Percentiles rank a stretch among this genome's conserved stretches.
These are phyloP conservation scores for Lolium rigidum DNA, from an alignment of 176 grass and related monocot species.

Conservation along the genomic window DNA sequence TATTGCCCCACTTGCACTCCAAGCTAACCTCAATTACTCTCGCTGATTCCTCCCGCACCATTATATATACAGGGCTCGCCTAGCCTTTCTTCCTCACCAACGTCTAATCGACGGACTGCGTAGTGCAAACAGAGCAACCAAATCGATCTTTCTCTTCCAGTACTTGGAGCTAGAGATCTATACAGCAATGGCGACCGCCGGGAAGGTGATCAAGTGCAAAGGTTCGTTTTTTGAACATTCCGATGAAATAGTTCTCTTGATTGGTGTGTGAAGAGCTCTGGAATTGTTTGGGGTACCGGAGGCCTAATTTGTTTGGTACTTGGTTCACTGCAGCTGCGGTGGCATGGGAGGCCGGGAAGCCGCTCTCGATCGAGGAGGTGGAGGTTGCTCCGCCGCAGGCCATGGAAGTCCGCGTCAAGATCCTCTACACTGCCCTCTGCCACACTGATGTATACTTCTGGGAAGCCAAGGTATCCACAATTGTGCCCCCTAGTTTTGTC, in stretches of 20 bases:
- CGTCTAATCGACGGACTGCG: neutral
- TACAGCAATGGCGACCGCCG: conserved; percentile 64
- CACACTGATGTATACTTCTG: conserved; percentile 98
- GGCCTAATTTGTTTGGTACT: neutral
- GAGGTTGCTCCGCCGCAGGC: conserved; percentile 88
- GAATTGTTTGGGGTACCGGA: too few relatives aligned
- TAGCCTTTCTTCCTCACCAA: conserved; percentile 19
- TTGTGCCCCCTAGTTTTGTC: too few relatives aligned
- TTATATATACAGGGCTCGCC: conserved; percentile 30
- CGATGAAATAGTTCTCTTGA: too few relatives aligned
- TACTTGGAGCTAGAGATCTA: neutral
- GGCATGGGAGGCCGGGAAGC: conserved; percentile 90
- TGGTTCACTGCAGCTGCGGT: conserved; percentile 64
- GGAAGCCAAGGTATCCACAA: conserved; percentile 72
- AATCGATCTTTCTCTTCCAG: neutral
- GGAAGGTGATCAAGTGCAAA: conserved; percentile 90
- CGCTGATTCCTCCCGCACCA: neutral
- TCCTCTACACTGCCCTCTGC: conserved; percentile 81
- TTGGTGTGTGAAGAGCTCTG: too few relatives aligned
- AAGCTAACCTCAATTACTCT: neutral
- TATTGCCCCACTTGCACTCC: conserved; percentile 21
- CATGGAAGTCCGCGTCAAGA: conserved; percentile 93
- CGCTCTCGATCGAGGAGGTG: conserved; percentile 84
- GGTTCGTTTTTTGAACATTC: conserved; percentile 10
- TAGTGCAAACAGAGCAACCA: neutral